Conservation (phyloP, 2,329 filamentous ascomycete genomes). For the Penicillium glabrum region DNA sequence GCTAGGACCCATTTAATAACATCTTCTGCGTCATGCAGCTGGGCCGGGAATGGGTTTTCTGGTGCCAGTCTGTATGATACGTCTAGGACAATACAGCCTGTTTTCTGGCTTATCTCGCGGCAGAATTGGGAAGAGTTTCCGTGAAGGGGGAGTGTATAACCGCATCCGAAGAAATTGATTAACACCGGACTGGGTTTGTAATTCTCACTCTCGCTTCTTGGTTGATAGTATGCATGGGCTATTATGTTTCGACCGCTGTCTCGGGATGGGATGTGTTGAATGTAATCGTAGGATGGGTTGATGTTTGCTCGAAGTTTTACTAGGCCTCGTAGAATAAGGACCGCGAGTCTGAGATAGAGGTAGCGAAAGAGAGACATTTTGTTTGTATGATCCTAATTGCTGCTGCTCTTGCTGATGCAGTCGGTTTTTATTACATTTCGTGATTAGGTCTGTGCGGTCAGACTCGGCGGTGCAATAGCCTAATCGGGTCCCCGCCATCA, state of each 20-base stretch:
- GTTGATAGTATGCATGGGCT: neutral
- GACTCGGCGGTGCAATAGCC: neutral
- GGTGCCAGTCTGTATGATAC: neutral
- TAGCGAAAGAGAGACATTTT: neutral
- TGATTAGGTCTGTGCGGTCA: neutral
- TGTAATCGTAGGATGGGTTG: neutral
- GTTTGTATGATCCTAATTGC: neutral
- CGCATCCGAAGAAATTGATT: neutral
- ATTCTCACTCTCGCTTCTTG: neutral
- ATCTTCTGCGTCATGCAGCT: neutral
- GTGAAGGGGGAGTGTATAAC: neutral
- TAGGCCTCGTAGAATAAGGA: neutral
- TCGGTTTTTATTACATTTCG: neutral
- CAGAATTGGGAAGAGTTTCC: neutral
- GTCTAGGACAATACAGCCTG: neutral
- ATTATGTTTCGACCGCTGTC: neutral
- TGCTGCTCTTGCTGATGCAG: neutral
- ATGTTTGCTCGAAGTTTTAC: neutral
- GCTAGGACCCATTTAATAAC: neutral
- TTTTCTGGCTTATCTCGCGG: neutral
- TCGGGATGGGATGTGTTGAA: neutral
- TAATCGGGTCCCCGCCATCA: neutral
- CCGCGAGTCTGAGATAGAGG: neutral
- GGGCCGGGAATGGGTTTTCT: neutral
- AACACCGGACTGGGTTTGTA: neutral